Evolutionary conservation across 306 rosid species (phyloP), one percentile per base, ranked within the genome.

Genomic region (Begonia loranthoides): DNA sequence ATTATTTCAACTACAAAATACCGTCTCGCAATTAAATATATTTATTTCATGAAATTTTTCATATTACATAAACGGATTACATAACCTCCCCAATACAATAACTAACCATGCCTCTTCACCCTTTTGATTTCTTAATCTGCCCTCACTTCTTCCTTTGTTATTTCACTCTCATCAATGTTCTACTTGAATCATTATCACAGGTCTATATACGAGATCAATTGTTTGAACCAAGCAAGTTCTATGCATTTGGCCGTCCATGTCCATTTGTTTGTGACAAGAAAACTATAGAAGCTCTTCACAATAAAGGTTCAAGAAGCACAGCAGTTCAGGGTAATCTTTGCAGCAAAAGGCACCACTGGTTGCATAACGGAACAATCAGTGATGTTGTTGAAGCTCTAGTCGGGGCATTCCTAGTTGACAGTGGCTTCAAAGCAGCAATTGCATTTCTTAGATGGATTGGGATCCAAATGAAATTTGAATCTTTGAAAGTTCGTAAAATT

Each of bases 371-470:
- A 78, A 82, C 92, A 54, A 55, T 82, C 61, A 68, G 95, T 40
- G 97, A 90, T 78, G 94, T 74, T 57, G 81, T 90, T 71, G 97
- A 90, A 76, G 87, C 94, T 73, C 87, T 90, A 64, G 67, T 85
- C 11, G 97, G 97, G 62, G 95, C 97, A 49, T 85, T 90, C 62
- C 49, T 90, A 63, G 94, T 90, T 45, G 97, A 85, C 58, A 78
- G 97, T 60, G 97, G 97, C 72, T 90, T 90, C 70, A 85, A 74
- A 70, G 95, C 92, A 14, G 95, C 95, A 50, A 56, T 59, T 60
- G 69, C 79, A 58, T 90, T 90, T 67, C 97, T 90, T 51, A 58
- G 40, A 22, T 90, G 95, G 95, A 76, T 90, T 53, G 95, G 97
- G 68, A 80, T 90, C 78, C 60, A 56, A 65, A 75, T 82, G 15